These are phyloP conservation scores for Saitozyma sp. DNA, from an alignment of 768 basidiomycete species.

Conservation along the genomic window DNA sequence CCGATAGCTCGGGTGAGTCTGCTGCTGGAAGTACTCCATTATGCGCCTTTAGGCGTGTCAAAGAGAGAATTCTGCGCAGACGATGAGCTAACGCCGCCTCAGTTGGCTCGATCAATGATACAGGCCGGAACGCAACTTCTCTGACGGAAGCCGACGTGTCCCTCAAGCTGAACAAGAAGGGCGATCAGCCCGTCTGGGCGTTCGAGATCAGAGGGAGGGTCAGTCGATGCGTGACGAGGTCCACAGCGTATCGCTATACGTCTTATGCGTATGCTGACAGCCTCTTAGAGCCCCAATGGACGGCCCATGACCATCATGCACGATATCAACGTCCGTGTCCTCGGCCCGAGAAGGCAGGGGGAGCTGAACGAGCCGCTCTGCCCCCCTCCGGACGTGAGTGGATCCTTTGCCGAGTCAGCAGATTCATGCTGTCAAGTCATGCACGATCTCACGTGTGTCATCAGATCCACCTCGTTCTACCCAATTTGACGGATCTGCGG, in stretches of 20 bases:
- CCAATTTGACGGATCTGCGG: conserved; percentile 39
- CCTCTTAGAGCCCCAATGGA: conserved; percentile 10
- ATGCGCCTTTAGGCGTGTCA: no score
- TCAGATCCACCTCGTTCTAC: conserved; percentile 48
- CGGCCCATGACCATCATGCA: conserved; percentile 41
- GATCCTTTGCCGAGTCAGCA: neutral
- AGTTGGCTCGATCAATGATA: conserved; percentile 3
- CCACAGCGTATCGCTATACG: neutral
- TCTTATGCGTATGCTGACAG: conserved; percentile 17
- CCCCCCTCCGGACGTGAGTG: conserved; percentile 51
- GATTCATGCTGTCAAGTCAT: neutral
- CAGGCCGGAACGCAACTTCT: conserved; percentile 16
- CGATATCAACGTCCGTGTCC: conserved; percentile 45
- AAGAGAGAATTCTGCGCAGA: neutral
- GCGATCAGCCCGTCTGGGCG: conserved; percentile 42
- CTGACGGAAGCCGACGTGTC: conserved; percentile 39
- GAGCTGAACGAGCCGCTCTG: conserved; percentile 50
- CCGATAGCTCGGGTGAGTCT: conserved; percentile 43
- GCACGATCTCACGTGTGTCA: neutral
- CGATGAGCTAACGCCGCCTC: conserved; percentile 4
- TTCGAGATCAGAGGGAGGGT: conserved; percentile 48
- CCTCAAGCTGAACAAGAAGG: conserved; percentile 46
- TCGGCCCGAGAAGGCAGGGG: conserved; percentile 37
- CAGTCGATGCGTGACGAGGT: conserved; percentile 4
- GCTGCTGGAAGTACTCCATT: no score